Conservation (phyloP, 805 yeast genomes). For the Ascoidea asiatica region DNA sequence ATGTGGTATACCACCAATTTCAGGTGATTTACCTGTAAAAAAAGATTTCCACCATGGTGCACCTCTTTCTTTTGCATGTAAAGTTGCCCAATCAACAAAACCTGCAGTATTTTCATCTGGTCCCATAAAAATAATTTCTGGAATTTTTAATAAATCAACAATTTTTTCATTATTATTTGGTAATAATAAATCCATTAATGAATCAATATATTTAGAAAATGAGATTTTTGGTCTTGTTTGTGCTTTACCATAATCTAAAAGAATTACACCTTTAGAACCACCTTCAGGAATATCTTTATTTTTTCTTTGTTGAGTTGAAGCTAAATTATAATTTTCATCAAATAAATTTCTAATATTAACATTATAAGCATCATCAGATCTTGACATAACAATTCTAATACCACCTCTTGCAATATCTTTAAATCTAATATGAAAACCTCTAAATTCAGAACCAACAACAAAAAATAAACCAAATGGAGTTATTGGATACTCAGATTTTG, state of each 20-base stretch:
- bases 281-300: conserved; percentile 99
- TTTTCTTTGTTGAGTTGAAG: conserved; percentile 90
- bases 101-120: conserved; percentile 99
- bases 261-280: conserved; percentile 94
- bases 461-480: conserved; percentile 91
- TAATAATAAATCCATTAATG: conserved; percentile 75
- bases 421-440: conserved; percentile 95
- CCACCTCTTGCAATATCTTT: conserved; percentile 98
- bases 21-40: conserved; percentile 89
- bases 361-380: conserved; percentile 73
- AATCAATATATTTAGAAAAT: conserved; percentile 85
- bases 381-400: conserved; percentile 83
- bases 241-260: conserved; percentile 64
- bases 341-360: conserved; percentile 78
- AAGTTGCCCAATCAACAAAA: conserved; percentile 93
- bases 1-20: conserved; percentile 94
- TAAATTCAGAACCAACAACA: conserved; percentile 89
- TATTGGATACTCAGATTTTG: conserved; percentile 78
- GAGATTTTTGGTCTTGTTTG: conserved; percentile 74
- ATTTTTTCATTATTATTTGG: conserved; percentile 56
- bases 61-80: conserved; percentile 82
- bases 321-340: conserved; percentile 93
- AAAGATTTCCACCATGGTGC: conserved; percentile 99
- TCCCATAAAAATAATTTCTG: conserved; percentile 91
- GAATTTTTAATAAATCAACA: conserved; percentile 71